phyloP scores from a whole-genome alignment of 2,329 filamentous ascomycete species.

The Talaromyces sp. region DNA sequence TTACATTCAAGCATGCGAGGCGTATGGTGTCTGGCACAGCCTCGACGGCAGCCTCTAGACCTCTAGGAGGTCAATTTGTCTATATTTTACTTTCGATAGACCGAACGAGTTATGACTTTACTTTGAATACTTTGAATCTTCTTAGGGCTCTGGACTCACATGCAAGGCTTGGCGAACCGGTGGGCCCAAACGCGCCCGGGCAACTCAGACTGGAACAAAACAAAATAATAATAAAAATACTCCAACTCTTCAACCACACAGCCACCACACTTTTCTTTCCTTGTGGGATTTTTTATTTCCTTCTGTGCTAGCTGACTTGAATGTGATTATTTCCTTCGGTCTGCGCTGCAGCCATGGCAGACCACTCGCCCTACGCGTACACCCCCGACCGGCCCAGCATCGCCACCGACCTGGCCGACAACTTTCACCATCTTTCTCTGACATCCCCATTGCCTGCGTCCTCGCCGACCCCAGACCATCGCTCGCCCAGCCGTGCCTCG shows the following conservation, averaged over 20 bases:
- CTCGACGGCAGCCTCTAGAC: background rate
- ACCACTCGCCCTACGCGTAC: conserved; percentile 6
- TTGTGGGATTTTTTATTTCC: background rate
- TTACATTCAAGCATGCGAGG: conserved; percentile 1
- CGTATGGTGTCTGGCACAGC: conserved; percentile 3
- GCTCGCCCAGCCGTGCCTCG: conserved; percentile 7
- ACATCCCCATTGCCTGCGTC: conserved; percentile 22
- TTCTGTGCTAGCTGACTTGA: background rate
- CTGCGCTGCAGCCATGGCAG: conserved; percentile 8
- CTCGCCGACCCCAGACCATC: conserved; percentile 17
- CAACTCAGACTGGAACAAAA: background rate
- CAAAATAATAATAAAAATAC: background rate
- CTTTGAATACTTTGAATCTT: background rate
- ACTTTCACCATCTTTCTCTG: conserved; percentile 24
- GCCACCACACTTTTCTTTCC: background rate
- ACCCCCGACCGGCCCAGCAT: conserved; percentile 13
- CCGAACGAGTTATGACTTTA: background rate
- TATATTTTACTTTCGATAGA: background rate
- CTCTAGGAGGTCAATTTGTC: background rate
- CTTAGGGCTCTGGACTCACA: background rate
- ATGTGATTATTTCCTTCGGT: background rate
- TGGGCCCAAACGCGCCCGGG: background rate
- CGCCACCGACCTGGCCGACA: conserved; percentile 15
- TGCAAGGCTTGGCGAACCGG: background rate
- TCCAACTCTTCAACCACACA: no score